Base-by-base conservation (phyloP, 2,329 filamentous ascomycete genomes). In the Neopestalotiopsis clavispora region DNA sequence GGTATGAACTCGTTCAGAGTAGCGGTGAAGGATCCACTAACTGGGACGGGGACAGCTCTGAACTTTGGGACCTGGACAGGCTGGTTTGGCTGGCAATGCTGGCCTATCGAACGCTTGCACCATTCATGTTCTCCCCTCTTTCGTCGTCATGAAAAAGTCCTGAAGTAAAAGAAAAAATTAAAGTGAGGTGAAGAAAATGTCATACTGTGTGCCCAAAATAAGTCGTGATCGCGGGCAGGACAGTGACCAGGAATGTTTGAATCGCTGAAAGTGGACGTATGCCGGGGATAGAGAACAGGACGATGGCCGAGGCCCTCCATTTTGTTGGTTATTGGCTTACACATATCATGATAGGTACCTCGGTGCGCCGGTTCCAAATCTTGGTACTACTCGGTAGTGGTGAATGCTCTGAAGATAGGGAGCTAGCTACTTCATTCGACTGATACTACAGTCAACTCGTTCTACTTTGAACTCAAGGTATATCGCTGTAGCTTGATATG, bases 1-100 rank as follows among this genome's bases (percentile, higher is more conserved):
- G 10, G 49, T 58, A 42, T 32, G 52, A 64, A 30, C 1, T 23
- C n/a, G 34, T 28, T 28, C 57, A 14, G 67, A 69, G 69, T 68
- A 70, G 69, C 69, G 69, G 69, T 70, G 69, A 70, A 58, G 62
- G 56, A 63, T 32, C 66, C 66, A 58, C 62, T 67, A 59, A 63
- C 17, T 49, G 30, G 58, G 64, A 59, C 57, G 4, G 57, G 57
- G 57, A 34, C 57, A 34, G 57, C 57, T n/a, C 32, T 62, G 28
- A 20, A 52, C 45, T 52, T 52, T 52, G 45, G 45, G 17, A 52
- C 45, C 45, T 52, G 45, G 45, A 52, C 34, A 38, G 34, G 34
- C 34, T 38, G 34, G 34, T 38, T 38, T 38, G 34, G 34, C 34
- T 38, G 34, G 34, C 34, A 38, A 38, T 38, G 34, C 34, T 38